Evolutionary conservation across 1,139 yeast genomes (phyloP), one percentile per base, ranked within the genome.

Genomic region (Eremothecium coryli): DNA sequence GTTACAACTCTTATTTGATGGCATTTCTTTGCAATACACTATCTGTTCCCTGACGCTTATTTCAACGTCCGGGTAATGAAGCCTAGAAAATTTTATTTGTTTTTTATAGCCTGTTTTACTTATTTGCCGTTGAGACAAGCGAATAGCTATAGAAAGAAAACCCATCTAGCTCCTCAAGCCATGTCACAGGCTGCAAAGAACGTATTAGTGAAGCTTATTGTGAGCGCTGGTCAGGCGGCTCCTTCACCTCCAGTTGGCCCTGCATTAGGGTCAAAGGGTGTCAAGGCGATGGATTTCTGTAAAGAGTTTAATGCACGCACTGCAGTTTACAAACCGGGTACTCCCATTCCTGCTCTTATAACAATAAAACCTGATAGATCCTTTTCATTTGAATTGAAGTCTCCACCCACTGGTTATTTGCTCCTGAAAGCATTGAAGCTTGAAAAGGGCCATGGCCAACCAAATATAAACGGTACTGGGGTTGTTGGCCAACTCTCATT

Each of bases 241-340:
- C 98, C 99, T 27, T 81, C 95, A 1, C 99, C 99, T 23, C 99
- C 99, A 5, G 97, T 90, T 15, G 98, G 99, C 45, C 99, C 99
- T 25, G 98, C 98, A 0, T 68, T 90, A 38, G 99, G 98, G 46
- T 90, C 98, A 40, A 88, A 90, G 59, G 99, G 98, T 66, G 95
- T 90, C 38, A 93, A 93, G 60, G 97, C 98, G 44, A 93, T 90
- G 52, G 98, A 93, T 60, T 90, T 90, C 55, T 90, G 98, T 66
- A 93, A 90, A 62, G 97, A 90, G 60, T 93, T 93, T 67, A 90
- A 93, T 58, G 98, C 98, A 28, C 76, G 95, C 61, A 86, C 97
- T 10, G 94, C 95, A 11, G 76, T 77, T 49, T 78, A 72, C 53
- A 71, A 71, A 38, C 86, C 93, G 15, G 96, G 94, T 30, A 74